Conservation (phyloP, 257 asterid genomes). For the Capsicum rhomboideum region DNA sequence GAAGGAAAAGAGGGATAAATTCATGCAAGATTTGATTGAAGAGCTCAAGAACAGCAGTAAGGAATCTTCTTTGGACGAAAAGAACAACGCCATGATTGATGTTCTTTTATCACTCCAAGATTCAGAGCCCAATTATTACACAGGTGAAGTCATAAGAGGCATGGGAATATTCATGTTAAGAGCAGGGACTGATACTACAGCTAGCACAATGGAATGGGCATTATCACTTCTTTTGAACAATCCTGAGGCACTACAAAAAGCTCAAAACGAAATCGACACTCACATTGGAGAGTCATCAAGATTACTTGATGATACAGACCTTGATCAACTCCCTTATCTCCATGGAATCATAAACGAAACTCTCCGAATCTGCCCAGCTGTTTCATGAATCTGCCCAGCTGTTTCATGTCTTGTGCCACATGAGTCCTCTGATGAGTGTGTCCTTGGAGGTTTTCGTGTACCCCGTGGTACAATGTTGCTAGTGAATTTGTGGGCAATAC, state of each 20-base stretch:
- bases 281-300: conserved; percentile 20
- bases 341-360: conserved; percentile 11
- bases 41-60: conserved; percentile 10
- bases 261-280: conserved; percentile 41
- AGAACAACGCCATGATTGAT: conserved; percentile 25
- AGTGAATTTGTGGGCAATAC: conserved; percentile 21
- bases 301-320: conserved; percentile 42
- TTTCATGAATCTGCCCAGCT: conserved; percentile 5
- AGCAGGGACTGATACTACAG: conserved; percentile 55
- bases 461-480: conserved; percentile 18
- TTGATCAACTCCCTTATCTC: conserved; percentile 25
- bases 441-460: conserved; percentile 10
- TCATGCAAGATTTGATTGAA: conserved; percentile 36
- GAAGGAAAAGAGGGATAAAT: conserved; percentile 25
- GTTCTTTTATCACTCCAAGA: conserved; percentile 32
- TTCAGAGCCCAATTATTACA: conserved; percentile 30
- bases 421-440: conserved; percentile 20
- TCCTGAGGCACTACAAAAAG: conserved; percentile 33
- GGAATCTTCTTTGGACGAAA: background rate
- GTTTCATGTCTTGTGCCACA: conserved; percentile 9
- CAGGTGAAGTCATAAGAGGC: conserved; percentile 22
- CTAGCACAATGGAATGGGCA: conserved; percentile 59
- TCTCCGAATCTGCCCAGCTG: conserved; percentile 13
- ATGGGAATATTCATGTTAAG: conserved; percentile 22
- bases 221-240: conserved; percentile 47